phyloP scores from a whole-genome alignment of 805 yeast species.

The Hanseniaspora valbyensis region DNA sequence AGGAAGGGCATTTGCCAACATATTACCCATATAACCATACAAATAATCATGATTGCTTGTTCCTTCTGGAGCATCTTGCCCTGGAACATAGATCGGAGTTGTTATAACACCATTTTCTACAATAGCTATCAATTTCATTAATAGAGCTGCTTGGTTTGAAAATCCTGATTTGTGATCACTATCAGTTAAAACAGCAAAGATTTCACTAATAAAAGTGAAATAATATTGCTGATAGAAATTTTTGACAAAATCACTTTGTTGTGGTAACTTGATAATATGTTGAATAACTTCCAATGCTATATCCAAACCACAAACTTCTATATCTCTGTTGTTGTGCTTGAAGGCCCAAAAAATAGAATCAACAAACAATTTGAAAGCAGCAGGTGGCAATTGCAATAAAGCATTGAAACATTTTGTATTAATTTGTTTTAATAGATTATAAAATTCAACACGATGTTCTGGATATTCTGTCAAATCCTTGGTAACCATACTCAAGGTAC shows the following conservation, averaged over 20 bases:
- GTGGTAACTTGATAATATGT: constrained; percentile 64
- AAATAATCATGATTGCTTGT: constrained; percentile 70
- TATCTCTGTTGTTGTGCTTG: constrained; percentile 94
- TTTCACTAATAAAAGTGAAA: constrained; percentile 80
- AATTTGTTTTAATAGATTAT: constrained; percentile 77
- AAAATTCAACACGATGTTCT: constrained; percentile 94
- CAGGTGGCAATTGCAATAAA: constrained; percentile 75
- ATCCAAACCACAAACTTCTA: constrained; percentile 81
- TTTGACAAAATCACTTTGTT: constrained; percentile 57
- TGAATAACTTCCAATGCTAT: constrained; percentile 72
- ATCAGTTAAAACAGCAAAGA: constrained; percentile 87
- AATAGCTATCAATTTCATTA: constrained; percentile 71
- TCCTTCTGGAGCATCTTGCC: constrained; percentile 65
- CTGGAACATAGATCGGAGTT: constrained; percentile 69
- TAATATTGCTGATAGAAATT: constrained; percentile 83
- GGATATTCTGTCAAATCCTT: constrained; percentile 94
- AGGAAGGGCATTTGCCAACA: constrained; percentile 82
- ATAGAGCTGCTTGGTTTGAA: constrained; percentile 70
- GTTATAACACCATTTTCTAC: constrained; percentile 66
- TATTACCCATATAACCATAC: constrained; percentile 68
- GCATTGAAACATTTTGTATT: constrained; percentile 78
- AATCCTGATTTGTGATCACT: constrained; percentile 97
- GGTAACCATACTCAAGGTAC: constrained; percentile 90
- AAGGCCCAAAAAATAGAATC: constrained; percentile 97
- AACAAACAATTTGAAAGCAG: constrained; percentile 79